Evolutionary conservation across 805 yeast genomes (phyloP).

Genomic region (Candida maesae): DNA sequence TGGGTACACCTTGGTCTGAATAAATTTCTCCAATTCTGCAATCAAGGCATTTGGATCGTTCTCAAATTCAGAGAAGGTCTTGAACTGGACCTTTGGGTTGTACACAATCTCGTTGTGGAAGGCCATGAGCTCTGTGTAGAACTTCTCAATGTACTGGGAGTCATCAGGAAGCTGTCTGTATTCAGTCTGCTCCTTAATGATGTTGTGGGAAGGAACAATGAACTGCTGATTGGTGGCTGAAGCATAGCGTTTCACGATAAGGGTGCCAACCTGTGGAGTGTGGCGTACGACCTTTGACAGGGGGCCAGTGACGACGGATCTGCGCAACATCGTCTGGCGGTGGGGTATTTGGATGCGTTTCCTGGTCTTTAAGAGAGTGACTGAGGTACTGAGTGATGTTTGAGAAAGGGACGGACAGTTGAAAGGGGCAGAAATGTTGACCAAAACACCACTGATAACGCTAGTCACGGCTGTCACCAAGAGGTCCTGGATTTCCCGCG

Average conservation of each 20-base stretch:
- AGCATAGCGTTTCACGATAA: conserved; percentile 9
- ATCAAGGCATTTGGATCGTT: conserved; percentile 37
- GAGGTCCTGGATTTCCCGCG: too few species aligned
- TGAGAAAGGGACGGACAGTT: too few species aligned
- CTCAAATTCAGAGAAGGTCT: conserved; percentile 36
- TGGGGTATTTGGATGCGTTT: too few species aligned
- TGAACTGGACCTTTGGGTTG: conserved; percentile 21
- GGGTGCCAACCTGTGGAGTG: neutral
- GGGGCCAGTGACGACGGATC: neutral
- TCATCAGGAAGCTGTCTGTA: conserved; percentile 52
- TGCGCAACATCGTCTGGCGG: neutral
- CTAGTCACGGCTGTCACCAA: too few species aligned
- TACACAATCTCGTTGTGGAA: conserved; percentile 31
- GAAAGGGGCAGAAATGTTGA: too few species aligned
- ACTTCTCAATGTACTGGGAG: conserved; percentile 47
- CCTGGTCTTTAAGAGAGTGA: too few species aligned
- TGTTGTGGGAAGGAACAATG: conserved; percentile 14
- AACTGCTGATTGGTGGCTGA: conserved; percentile 13
- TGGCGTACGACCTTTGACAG: neutral
- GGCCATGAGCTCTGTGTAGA: conserved; percentile 37
- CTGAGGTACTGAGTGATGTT: too few species aligned
- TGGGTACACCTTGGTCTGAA: conserved; percentile 31
- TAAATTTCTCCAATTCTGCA: conserved; percentile 35
- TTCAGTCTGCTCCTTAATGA: conserved; percentile 26
- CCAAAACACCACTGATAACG: too few species aligned